Evolutionary conservation across 1,284 basidiomycete genomes (phyloP).

Genomic region (Leccinum glutinopallens): DNA sequence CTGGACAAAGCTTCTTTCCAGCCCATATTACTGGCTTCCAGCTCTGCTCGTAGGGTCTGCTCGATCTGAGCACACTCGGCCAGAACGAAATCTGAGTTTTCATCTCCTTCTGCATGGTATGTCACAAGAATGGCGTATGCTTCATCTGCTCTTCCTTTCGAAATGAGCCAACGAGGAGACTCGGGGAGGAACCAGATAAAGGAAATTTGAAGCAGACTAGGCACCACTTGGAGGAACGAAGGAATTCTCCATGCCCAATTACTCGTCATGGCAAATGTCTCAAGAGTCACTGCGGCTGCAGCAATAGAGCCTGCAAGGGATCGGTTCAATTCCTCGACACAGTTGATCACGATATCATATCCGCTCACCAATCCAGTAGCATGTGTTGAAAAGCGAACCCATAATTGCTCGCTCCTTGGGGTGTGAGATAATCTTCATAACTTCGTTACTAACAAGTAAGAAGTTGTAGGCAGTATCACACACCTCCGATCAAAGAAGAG

Average conservation of each 20-base stretch:
- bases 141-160: slow-evolving; percentile 50
- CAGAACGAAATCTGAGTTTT: neutral
- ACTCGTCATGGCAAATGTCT: slow-evolving; percentile 48
- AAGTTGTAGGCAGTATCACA: neutral
- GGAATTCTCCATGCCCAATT: slow-evolving; percentile 62
- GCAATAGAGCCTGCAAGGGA: slow-evolving; percentile 13
- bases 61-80: neutral
- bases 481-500: slow-evolving; percentile 26
- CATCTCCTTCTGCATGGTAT: slow-evolving; percentile 1
- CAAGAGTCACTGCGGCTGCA: slow-evolving; percentile 42
- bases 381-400: neutral
- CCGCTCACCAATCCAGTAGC: neutral
- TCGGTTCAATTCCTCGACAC: neutral
- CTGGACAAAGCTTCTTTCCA: slow-evolving; percentile 9
- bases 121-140: slow-evolving; percentile 20
- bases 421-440: neutral
- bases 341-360: neutral
- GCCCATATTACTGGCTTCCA: slow-evolving; percentile 1
- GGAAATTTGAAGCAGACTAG: slow-evolving; percentile 48
- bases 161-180: slow-evolving; percentile 63
- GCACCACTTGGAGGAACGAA: slow-evolving; percentile 54
- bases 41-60: neutral
- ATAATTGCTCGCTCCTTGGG: slow-evolving; percentile 22
- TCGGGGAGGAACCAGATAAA: slow-evolving; percentile 56
- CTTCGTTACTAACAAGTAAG: neutral